A percentile compares a stretch with the other conserved stretches of the same genome.
Evolutionary conservation across 345 rosid species (phyloP).

Genomic region (Sisymbrium irio): DNA sequence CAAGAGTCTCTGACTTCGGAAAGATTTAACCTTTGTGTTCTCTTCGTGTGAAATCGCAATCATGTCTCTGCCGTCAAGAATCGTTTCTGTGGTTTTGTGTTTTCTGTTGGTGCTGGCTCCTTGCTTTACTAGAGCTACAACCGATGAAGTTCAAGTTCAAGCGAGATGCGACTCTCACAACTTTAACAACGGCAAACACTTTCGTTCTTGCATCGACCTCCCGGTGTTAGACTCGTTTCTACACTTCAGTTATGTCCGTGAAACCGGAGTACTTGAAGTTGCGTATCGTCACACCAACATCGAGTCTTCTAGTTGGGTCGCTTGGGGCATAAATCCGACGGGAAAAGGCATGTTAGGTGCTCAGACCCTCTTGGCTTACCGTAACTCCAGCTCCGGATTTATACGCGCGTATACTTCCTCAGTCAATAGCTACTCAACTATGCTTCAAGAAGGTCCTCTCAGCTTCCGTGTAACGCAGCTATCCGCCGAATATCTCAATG

Average conservation of each 20-base stretch:
- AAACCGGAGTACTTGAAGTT: too few species aligned
- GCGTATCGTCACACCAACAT: slow-evolving; percentile 43
- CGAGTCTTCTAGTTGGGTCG: slow-evolving; percentile 15
- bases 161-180: not conserved
- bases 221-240: slow-evolving; percentile 26
- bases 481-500: slow-evolving; percentile 4
- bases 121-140: not conserved
- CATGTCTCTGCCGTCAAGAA: not conserved
- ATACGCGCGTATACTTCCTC: too few species aligned
- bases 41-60: not conserved
- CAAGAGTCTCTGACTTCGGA: not conserved
- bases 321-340: slow-evolving; percentile 47
- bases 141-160: not conserved
- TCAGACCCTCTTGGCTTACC: slow-evolving; percentile 58
- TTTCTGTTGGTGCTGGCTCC: not conserved
- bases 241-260: slow-evolving; percentile 44
- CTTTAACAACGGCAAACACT: not conserved
- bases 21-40: not conserved
- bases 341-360: slow-evolving; percentile 3
- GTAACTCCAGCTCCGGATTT: not conserved
- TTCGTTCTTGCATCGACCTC: too few species aligned
- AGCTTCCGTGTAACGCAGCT: slow-evolving; percentile 52
- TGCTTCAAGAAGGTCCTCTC: slow-evolving; percentile 43
- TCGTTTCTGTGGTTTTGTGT: not conserved
- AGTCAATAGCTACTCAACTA: not conserved